phyloP scores from a whole-genome alignment of 495 filamentous ascomycete genomes.

The Melanomma pulvis-pyrius region DNA sequence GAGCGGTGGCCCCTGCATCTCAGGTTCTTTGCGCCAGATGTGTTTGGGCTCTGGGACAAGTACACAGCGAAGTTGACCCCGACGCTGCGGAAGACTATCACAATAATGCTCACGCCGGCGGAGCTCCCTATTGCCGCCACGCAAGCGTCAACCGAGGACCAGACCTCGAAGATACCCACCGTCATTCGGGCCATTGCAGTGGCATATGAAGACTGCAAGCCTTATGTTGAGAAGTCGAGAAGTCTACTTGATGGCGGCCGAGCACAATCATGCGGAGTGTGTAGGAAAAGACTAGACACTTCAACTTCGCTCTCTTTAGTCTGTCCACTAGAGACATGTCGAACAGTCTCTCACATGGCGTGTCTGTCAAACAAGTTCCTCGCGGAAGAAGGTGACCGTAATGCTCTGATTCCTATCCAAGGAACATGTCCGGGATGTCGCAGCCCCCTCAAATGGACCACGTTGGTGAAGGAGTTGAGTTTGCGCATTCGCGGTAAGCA shows the following conservation, averaged over 20 bases:
- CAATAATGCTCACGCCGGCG: slow-evolving; percentile 51
- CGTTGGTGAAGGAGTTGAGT: slow-evolving; percentile 80
- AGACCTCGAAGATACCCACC: neutral
- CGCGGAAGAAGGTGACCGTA: slow-evolving; percentile 44
- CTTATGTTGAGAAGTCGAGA: slow-evolving; percentile 71
- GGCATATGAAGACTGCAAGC: slow-evolving; percentile 65
- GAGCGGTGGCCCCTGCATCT: slow-evolving; percentile 77
- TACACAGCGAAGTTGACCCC: slow-evolving; percentile 57
- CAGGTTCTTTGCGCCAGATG: slow-evolving; percentile 76
- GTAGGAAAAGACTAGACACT: slow-evolving; percentile 53
- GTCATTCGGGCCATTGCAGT: slow-evolving; percentile 55
- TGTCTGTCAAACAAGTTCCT: slow-evolving; percentile 76
- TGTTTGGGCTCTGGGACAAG: slow-evolving; percentile 65
- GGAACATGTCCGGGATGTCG: slow-evolving; percentile 77
- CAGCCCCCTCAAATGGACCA: slow-evolving; percentile 65
- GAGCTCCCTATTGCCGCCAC: slow-evolving; percentile 50
- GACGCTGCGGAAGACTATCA: slow-evolving; percentile 54
- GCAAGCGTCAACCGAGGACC: slow-evolving; percentile 11
- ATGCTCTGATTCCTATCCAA: slow-evolving; percentile 63
- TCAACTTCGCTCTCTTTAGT: slow-evolving; percentile 62
- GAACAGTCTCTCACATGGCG: slow-evolving; percentile 68
- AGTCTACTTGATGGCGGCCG: slow-evolving; percentile 63
- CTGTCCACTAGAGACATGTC: slow-evolving; percentile 69
- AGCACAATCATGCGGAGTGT: slow-evolving; percentile 65
- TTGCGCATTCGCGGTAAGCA: slow-evolving; percentile 68